Percentiles rank a stretch among this genome's conserved stretches.
phyloP scores from a whole-genome alignment of 2,329 filamentous ascomycete genomes.

The Didymella glomerata region DNA sequence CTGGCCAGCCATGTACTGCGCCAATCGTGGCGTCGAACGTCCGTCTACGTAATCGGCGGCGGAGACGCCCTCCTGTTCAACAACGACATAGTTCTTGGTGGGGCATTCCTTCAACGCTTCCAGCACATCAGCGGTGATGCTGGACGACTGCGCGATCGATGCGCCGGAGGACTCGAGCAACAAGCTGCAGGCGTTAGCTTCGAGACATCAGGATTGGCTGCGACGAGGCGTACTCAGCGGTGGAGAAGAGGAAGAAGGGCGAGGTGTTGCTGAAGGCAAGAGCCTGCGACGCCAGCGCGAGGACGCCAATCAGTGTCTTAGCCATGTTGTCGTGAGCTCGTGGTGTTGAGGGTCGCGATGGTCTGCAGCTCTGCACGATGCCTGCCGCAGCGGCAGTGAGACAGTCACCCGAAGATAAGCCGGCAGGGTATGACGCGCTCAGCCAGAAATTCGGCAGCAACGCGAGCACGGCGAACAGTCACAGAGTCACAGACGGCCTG shows the following conservation, averaged over 20 bases:
- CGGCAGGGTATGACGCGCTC: slow-evolving; percentile 40
- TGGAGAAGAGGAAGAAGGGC: slow-evolving; percentile 89
- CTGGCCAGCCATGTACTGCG: slow-evolving; percentile 58
- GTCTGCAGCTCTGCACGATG: slow-evolving; percentile 24
- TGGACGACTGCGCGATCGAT: slow-evolving; percentile 54
- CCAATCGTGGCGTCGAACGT: slow-evolving; percentile 63
- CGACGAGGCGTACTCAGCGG: slow-evolving; percentile 70
- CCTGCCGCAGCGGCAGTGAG: slow-evolving; percentile 9
- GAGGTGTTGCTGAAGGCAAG: slow-evolving; percentile 85
- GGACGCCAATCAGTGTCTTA: slow-evolving; percentile 57
- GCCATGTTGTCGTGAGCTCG: slow-evolving; percentile 44
- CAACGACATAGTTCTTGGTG: slow-evolving; percentile 77
- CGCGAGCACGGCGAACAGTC: slow-evolving; percentile 14
- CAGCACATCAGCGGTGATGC: slow-evolving; percentile 54
- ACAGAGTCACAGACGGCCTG: slow-evolving; percentile 4
- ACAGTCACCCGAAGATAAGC: slow-evolving; percentile 12
- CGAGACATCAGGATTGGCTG: slow-evolving; percentile 19
- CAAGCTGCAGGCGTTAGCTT: slow-evolving; percentile 44
- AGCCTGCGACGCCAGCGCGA: slow-evolving; percentile 62
- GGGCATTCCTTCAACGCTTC: slow-evolving; percentile 70
- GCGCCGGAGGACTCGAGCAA: slow-evolving; percentile 36
- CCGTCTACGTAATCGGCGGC: slow-evolving; percentile 70
- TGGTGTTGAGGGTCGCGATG: slow-evolving; percentile 25
- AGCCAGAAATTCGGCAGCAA: slow-evolving; percentile 27
- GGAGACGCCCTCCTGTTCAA: slow-evolving; percentile 78